phyloP scores from a whole-genome alignment of 2,329 filamentous ascomycete genomes.

The Neofusicoccum sp. region DNA sequence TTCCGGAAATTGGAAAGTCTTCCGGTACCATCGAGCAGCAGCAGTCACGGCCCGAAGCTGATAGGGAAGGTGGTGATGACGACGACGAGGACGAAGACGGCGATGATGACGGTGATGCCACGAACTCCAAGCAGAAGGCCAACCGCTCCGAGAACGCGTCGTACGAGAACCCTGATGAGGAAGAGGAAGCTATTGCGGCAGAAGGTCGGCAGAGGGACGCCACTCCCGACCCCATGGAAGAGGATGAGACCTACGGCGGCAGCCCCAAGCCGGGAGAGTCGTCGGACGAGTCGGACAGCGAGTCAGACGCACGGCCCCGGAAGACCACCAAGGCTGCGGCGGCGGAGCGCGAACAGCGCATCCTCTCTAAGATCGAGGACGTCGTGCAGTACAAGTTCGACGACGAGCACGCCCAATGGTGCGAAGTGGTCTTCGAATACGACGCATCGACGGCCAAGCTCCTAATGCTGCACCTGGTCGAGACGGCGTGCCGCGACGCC shows the following conservation, averaged over 20 bases:
- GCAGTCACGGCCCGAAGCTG: conserved; percentile 46
- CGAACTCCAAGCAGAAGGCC: conserved; percentile 67
- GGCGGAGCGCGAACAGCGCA: conserved; percentile 24
- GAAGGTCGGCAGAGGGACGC: conserved; percentile 58
- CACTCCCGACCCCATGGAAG: conserved; percentile 55
- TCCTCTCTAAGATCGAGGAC: conserved; percentile 51
- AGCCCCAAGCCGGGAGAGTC: conserved; percentile 41
- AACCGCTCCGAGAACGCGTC: conserved; percentile 81
- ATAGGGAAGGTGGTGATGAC: conserved; percentile 51
- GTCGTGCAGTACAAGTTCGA: conserved; percentile 80
- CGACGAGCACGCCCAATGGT: conserved; percentile 68
- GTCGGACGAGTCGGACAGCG: conserved; percentile 26
- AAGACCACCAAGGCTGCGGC: conserved; percentile 25
- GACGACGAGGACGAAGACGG: conserved; percentile 66
- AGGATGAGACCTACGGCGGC: conserved; percentile 55
- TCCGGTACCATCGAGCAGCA: conserved; percentile 54
- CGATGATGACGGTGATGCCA: conserved; percentile 70
- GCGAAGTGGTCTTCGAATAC: conserved; percentile 80
- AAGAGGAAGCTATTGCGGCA: conserved; percentile 72
- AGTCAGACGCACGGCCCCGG: conserved; percentile 39
- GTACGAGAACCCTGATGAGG: conserved; percentile 90
- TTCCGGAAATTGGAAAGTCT: conserved; percentile 71
- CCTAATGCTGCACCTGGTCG: conserved; percentile 87
- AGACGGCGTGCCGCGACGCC: conserved; percentile 72
- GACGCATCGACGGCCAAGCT: conserved; percentile 79